Percentiles rank a stretch among this genome's conserved stretches.
These are phyloP conservation scores for Aspergillus sp. DNA, from an alignment of 2,329 filamentous ascomycete genomes.

Conservation along the genomic window DNA sequence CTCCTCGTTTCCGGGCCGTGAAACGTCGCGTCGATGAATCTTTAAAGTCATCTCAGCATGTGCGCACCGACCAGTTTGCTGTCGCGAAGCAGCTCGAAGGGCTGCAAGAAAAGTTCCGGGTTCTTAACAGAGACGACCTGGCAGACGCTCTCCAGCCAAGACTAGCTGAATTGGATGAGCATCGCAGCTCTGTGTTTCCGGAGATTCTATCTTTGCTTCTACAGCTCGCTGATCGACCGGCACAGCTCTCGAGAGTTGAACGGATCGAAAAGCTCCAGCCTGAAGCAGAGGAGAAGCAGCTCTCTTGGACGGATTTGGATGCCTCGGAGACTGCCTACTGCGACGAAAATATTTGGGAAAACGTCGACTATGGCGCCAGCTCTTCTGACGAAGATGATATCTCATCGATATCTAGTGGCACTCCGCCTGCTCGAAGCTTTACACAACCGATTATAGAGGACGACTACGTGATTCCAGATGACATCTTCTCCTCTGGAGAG, in stretches of 20 bases:
- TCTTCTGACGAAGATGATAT: slow-evolving; percentile 44
- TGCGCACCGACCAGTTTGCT: slow-evolving; percentile 74
- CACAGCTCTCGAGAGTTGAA: slow-evolving; percentile 65
- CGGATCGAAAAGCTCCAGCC: slow-evolving; percentile 60
- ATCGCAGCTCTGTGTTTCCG: slow-evolving; percentile 66
- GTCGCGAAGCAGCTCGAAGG: slow-evolving; percentile 65
- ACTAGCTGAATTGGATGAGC: slow-evolving; percentile 58
- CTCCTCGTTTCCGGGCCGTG: slow-evolving; percentile 26
- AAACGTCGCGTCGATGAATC: slow-evolving; percentile 34
- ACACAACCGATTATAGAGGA: slow-evolving; percentile 30
- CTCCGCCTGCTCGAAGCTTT: slow-evolving; percentile 27
- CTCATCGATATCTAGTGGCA: slow-evolving; percentile 33
- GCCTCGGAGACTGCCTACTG: slow-evolving; percentile 70
- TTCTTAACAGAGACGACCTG: slow-evolving; percentile 76
- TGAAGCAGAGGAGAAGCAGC: slow-evolving; percentile 45
- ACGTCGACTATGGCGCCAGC: slow-evolving; percentile 39
- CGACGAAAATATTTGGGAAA: slow-evolving; percentile 43
- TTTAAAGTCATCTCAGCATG: slow-evolving; percentile 48
- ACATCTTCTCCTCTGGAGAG: slow-evolving; percentile 31
- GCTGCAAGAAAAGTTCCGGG: slow-evolving; percentile 80
- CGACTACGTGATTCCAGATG: slow-evolving; percentile 36
- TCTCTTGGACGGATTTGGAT: slow-evolving; percentile 80
- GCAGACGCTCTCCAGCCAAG: slow-evolving; percentile 67
- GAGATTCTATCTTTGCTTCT: slow-evolving; percentile 78
- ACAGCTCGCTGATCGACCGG: slow-evolving; percentile 77